Evolutionary conservation across 768 basidiomycete species (phyloP), one percentile per base, ranked within the genome.

Genomic region (Lactarius hatsudake): DNA sequence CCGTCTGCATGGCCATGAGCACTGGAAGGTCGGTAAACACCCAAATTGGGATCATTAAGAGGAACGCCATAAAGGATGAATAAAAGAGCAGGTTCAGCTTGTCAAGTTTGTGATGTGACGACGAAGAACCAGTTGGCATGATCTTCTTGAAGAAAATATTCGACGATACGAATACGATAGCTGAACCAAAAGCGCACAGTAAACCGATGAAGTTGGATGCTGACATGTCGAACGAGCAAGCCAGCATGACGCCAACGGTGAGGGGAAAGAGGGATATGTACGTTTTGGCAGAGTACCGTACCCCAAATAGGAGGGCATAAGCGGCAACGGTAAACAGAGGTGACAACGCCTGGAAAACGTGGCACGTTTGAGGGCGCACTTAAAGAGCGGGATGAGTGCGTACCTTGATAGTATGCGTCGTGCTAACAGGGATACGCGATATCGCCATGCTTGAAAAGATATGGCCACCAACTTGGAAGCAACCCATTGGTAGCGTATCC

Each of bases 71-170:
- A 64, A 92, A 82, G 2, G 93, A 93, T 2, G 96, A 97, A 79
- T 96, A 99, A 72, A 97, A 85, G 30, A 99, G 81, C 12, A 99
- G 82, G 78, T 98, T 98, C 73, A 98, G 85, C 81, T 98, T 98
- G 83, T 99, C 97, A 40, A 99, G 84, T 77, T 94, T 94, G 75
- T 90, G 90, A 4, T 84, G 78, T 1, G 81, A 77, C 65, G 74
- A 74, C 42, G 68, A 71, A 38, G 79, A 78, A 26, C 80, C 79
- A 9, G 73, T 69, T 2, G 97, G 97, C 85, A 99, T 90, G 69
- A 98, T 88, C 81, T 96, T 98, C 80, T 99, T 99, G 85, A 96
- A 98, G 77, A 96, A 97, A 73, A 99, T 98, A 78, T 99, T 99
- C 70, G 94, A 96, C 72, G 90, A 91, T 69, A 99, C 97, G 76